Evolutionary conservation across 306 rosid genomes (phyloP), one percentile per base, ranked within the genome.

Genomic region (Quercus suber): DNA sequence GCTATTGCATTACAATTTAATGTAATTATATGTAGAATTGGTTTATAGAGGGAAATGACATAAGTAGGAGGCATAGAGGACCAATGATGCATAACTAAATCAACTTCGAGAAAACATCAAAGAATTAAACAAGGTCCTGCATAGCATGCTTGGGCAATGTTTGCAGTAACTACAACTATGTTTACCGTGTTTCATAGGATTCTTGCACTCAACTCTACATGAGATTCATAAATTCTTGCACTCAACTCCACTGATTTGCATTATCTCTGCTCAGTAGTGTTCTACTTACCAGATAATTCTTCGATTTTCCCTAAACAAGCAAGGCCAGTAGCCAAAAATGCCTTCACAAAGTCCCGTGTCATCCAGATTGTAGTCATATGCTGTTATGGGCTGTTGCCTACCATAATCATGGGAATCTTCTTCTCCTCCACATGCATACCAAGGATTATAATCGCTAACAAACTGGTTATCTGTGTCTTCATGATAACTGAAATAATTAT

Each of bases 251-350:
- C 5, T 0, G 33, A 59, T 25, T 12, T 59, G 45, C 3, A 41
- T 2, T 41, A 41, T 28, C 25, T 4, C 25, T 9, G 67, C 67
- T 41, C 45, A 41, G 45, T 30, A 14, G 28, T 35, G 63, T 76
- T 76, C 57, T 45, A 21, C 18, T 10, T n/a, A 21, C 43, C 25
- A 8, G 17, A 33, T 52, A 33, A 1, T 17, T 59, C 13, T 30
- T 49, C 14, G 14, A 8, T 15, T 45, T 55, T 72, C 19, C 33
- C 51, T 73, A 77, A 68, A 58, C 81, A 86, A 76, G 85, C 87
- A 83, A 78, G 90, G 86, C 78, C 86, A 78, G 45, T 85, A 60
- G 58, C 87, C 90, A 4, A 84, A 73, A 14, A 84, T 53, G 35
- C 85, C 28, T 43, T 80, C 87, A 43, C 4, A 78, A 27, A 82